phyloP scores from a whole-genome alignment of 345 rosid species.

The Aegle marmelos region DNA sequence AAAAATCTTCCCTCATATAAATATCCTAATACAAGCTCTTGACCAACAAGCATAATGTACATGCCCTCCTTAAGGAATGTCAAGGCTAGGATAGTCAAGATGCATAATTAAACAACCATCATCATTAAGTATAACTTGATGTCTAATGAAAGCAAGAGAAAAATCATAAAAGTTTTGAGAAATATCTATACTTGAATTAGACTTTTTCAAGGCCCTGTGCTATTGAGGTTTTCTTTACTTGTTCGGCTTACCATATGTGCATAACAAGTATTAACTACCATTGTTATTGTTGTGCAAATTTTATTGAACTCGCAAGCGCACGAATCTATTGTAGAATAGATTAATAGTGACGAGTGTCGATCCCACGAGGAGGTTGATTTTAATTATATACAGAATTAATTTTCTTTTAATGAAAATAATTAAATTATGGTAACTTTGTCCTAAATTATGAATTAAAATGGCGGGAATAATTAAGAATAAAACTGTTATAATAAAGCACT shows the following conservation, averaged over 20 bases:
- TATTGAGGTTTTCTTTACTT: not conserved
- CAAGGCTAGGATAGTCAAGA: slow-evolving; percentile 74
- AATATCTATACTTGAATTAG: not conserved
- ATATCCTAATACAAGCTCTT: slow-evolving; percentile 88
- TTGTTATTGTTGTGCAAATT: too few species aligned
- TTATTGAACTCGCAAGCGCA: too few species aligned
- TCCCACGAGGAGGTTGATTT: too few species aligned
- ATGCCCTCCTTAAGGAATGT: slow-evolving; percentile 83
- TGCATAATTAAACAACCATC: slow-evolving; percentile 29
- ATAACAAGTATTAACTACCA: not conserved
- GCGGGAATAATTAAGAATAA: too few species aligned
- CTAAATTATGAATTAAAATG: too few species aligned
- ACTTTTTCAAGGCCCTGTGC: not conserved
- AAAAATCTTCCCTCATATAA: slow-evolving; percentile 96
- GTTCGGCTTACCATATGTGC: not conserved
- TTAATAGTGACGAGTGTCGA: too few species aligned
- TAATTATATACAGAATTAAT: too few species aligned
- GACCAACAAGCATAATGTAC: slow-evolving; percentile 83
- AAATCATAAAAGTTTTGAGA: slow-evolving; percentile 3
- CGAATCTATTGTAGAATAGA: too few species aligned
- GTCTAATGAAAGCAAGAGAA: not conserved
- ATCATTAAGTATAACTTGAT: not conserved
- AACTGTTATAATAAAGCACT: too few species aligned
- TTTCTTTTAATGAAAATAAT: too few species aligned
- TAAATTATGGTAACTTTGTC: too few species aligned